Evolutionary conservation across 2,329 filamentous ascomycete species (phyloP).

Genomic region (Colletotrichum spaethianum): DNA sequence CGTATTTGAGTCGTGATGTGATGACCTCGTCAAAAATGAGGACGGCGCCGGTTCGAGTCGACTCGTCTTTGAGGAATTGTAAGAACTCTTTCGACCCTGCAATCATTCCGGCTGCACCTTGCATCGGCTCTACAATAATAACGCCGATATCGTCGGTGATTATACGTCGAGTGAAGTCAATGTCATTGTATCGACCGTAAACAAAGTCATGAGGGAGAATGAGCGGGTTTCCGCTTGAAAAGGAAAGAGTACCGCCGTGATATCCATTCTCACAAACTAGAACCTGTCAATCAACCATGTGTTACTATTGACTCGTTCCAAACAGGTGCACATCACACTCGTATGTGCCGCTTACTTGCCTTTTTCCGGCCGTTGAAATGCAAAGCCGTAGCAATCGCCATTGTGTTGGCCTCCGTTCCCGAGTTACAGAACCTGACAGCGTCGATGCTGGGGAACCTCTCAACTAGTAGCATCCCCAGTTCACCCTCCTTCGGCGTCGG

Average conservation of each 20-base stretch:
- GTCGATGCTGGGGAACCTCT: constrained; percentile 66
- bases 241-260: constrained; percentile 62
- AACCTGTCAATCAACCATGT: constrained; percentile 9
- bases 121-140: constrained; percentile 77
- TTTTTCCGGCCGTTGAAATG: constrained; percentile 60
- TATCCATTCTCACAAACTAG: constrained; percentile 66
- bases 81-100: constrained; percentile 64
- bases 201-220: constrained; percentile 70
- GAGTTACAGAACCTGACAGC: constrained; percentile 75
- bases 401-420: constrained; percentile 75
- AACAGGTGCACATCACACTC: neutral
- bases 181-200: constrained; percentile 74
- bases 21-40: constrained; percentile 82
- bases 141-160: constrained; percentile 67
- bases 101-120: constrained; percentile 73
- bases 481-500: constrained; percentile 65
- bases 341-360: constrained; percentile 45
- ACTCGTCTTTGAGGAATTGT: constrained; percentile 35
- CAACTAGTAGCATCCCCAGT: constrained; percentile 66
- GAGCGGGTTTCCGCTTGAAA: constrained; percentile 52
- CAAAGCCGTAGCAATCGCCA: constrained; percentile 69
- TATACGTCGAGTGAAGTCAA: constrained; percentile 60
- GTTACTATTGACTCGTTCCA: neutral
- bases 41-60: constrained; percentile 59
- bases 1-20: constrained; percentile 70